phyloP scores from a whole-genome alignment of 352 stramenopile genomes.

The Phytophthora colocasiae region DNA sequence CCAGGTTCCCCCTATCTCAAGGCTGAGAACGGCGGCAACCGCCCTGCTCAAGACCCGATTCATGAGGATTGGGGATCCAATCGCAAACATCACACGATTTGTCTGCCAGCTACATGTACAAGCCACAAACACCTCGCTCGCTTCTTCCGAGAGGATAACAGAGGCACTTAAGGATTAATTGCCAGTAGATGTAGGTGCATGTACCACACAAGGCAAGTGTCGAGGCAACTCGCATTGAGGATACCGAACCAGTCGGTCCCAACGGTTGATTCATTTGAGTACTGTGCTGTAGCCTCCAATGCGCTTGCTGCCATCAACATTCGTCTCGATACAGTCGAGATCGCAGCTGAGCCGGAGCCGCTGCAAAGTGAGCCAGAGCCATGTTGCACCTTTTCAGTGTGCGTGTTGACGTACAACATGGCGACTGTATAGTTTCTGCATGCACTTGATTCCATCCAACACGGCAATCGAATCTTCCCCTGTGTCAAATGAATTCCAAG shows the following conservation, averaged over 20 bases:
- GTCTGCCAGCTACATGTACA: slow-evolving; percentile 5
- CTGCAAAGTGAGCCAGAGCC: slow-evolving; percentile 6
- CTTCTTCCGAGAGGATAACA: not conserved
- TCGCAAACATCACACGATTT: slow-evolving; percentile 17
- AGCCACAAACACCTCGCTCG: not conserved
- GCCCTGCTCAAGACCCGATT: slow-evolving; percentile 14
- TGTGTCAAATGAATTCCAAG: too few species aligned
- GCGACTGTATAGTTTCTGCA: not conserved
- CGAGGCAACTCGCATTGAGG: not conserved
- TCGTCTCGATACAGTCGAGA: not conserved
- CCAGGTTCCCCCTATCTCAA: slow-evolving; percentile 16
- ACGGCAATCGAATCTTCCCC: slow-evolving; percentile 8
- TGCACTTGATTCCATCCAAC: slow-evolving; percentile 10
- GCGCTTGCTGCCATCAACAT: not conserved
- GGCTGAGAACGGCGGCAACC: slow-evolving; percentile 5
- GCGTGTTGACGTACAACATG: slow-evolving; percentile 15
- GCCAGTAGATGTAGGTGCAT: too few species aligned
- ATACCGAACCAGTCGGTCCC: not conserved
- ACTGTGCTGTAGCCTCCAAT: not conserved
- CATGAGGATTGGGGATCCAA: slow-evolving; percentile 1
- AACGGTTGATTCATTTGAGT: not conserved
- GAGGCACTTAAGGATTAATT: slow-evolving; percentile 4
- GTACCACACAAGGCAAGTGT: too few species aligned
- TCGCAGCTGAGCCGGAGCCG: slow-evolving; percentile 6
- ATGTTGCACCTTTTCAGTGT: slow-evolving; percentile 16